phyloP scores from a whole-genome alignment of 139 green algal species.

The Picochlorum sp. region DNA sequence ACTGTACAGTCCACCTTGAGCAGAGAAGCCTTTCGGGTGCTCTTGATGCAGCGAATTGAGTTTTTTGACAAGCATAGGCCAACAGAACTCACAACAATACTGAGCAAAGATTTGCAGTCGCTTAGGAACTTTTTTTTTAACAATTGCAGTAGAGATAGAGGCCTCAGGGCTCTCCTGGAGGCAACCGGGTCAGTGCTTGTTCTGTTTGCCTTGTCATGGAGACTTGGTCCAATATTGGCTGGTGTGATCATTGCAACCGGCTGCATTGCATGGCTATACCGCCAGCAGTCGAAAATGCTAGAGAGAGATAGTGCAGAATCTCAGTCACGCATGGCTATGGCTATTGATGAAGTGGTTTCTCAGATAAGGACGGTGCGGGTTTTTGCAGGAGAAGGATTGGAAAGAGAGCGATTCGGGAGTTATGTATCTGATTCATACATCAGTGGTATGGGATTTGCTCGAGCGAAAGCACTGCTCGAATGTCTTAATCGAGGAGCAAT shows the following conservation, averaged over 20 bases:
- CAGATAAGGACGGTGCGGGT: conserved; percentile 67
- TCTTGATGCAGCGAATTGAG: conserved; percentile 68
- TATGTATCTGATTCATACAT: conserved; percentile 50
- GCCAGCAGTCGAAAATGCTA: conserved; percentile 44
- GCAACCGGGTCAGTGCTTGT: conserved; percentile 55
- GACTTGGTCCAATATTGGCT: conserved; percentile 66
- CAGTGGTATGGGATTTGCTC: conserved; percentile 59
- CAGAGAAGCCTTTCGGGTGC: conserved; percentile 68
- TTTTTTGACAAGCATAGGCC: conserved; percentile 50
- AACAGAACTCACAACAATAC: conserved; percentile 59
- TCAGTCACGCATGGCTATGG: conserved; percentile 53
- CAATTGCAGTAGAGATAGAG: conserved; percentile 69
- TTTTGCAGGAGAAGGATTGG: conserved; percentile 74
- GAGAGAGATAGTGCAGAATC: conserved; percentile 37
- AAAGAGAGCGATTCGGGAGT: conserved; percentile 68
- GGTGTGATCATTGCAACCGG: conserved; percentile 68
- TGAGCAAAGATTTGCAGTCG: conserved; percentile 72
- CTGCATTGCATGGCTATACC: conserved; percentile 64
- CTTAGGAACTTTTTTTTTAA: conserved; percentile 73
- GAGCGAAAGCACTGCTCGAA: conserved; percentile 65
- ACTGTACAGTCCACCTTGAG: conserved; percentile 45
- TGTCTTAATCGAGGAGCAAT: conserved; percentile 53
- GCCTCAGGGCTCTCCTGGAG: conserved; percentile 64
- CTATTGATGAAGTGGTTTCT: conserved; percentile 36
- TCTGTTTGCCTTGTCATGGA: conserved; percentile 65